Conservation (phyloP, 2,329 filamentous ascomycete genomes). For the Aspergillus fijiensis region DNA sequence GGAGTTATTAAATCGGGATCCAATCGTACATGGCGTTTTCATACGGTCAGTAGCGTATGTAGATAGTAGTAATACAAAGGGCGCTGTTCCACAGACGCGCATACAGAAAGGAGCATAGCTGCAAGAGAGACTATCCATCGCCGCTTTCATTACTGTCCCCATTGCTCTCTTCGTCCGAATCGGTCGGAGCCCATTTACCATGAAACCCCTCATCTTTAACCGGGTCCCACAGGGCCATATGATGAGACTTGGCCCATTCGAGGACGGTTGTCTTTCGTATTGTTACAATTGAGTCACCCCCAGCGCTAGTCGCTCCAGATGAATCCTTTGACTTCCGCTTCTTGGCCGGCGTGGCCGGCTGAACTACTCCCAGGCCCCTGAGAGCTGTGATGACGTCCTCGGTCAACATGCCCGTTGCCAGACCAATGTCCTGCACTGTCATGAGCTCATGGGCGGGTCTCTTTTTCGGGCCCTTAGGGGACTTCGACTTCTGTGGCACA, state of each 20-base stretch:
- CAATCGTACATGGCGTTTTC: background rate
- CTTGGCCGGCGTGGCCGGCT: constrained; percentile 51
- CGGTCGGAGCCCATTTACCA: constrained; percentile 60
- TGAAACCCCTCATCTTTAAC: constrained; percentile 76
- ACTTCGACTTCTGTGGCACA: constrained; percentile 28
- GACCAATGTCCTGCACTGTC: constrained; percentile 69
- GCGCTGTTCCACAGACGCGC: background rate
- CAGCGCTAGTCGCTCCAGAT: constrained; percentile 20
- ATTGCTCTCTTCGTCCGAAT: constrained; percentile 28
- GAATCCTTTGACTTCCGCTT: constrained; percentile 50
- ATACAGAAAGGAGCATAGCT: background rate
- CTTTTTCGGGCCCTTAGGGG: constrained; percentile 33
- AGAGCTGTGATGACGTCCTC: constrained; percentile 81
- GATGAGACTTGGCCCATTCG: constrained; percentile 64
- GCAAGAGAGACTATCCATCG: constrained; percentile 13
- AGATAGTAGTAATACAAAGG: background rate
- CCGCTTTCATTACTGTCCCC: constrained; percentile 20
- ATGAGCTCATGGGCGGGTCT: constrained; percentile 49
- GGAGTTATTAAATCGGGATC: background rate
- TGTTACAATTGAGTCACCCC: constrained; percentile 37
- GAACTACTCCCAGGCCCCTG: constrained; percentile 73
- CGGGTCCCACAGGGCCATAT: constrained; percentile 62
- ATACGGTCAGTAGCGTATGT: constrained; percentile 10
- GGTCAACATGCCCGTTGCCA: constrained; percentile 75
- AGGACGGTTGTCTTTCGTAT: constrained; percentile 60